Base-by-base conservation (phyloP, 1,284 basidiomycete genomes). In the Blastosporella zonata region DNA sequence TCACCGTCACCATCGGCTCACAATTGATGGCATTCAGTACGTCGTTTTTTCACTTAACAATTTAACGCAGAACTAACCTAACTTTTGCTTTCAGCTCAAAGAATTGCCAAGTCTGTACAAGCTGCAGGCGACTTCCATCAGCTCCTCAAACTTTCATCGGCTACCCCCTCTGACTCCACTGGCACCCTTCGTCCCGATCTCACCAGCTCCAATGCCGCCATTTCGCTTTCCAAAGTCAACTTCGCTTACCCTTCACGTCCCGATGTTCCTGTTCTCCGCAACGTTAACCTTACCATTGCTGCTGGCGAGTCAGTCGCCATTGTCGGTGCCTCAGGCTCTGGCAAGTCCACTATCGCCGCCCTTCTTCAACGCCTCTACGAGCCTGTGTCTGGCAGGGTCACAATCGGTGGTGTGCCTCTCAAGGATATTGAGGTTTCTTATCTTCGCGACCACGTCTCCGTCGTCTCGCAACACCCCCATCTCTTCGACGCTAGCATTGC, bases 251-350 rank as follows among this genome's bases (percentile, higher is more conserved):
- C 93, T 0, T 77, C 84, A 18, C 83, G 85, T n/a, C 77, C 87
- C 2, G 81, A 88, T 43, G 79, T 79, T 5, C 78, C 78, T 0
- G 80, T 96, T 12, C 75, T 97, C 50, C 75, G 75, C 45, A 71
- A 81, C 55, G 60, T 93, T 46, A 79, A 79, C 37, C 76, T 97
- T 0, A 90, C 80, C 74, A 79, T 99, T 34, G 87, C 93, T 1
- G 79, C 90, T 0, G 74, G 80, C 36, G 94, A 98, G 67, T 91
- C 79, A 23, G 97, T 95, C 0, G 97, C 93, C 69, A 87, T 98
- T 59, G 91, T 97, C 47, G 96, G 95, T 42, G 82, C 86, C 2
- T 93, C 88, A 2, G 94, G 95, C 2, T 90, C 86, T 3, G 94
- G 95, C 31, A 98, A 99, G 71, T 90, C 85, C 12, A 97, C 93